Evolutionary conservation across 2,329 filamentous ascomycete genomes (phyloP), one percentile per base, ranked within the genome.

Genomic region (Exophiala viscosa): DNA sequence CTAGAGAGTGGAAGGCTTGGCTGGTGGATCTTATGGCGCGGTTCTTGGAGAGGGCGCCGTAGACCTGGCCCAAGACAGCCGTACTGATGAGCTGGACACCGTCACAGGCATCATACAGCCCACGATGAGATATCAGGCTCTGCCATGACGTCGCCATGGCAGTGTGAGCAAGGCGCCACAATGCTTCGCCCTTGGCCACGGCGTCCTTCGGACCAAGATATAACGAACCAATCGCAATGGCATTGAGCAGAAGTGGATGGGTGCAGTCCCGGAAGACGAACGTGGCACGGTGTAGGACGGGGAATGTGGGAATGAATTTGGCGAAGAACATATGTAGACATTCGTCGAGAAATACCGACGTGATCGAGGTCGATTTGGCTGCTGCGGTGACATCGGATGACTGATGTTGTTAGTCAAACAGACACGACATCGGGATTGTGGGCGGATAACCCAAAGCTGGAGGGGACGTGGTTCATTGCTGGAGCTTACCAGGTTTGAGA

Each of bases 291-390:
- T 75, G 72, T 13, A 75, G 58, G n/a, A 75, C 64, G 4, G 72
- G 73, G 48, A 75, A 75, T 1, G 71, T 74, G 2, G 73, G 73
- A 20, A 74, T 73, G 52, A 76, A 74, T 13, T 71, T 67, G 11
- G 67, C 66, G 49, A 75, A 76, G 60, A 75, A 76, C 71, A 75
- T 74, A 52, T 76, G 73, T 13, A 76, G 59, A 55, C 72, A 74
- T 56, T 73, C 70, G 48, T 75, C 73, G 6, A 76, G 63, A 34
- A 76, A 75, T 15, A 73, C 70, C 0, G 73, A 76, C 15, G 70
- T 75, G 14, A 75, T 68, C 2, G 70, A 73, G 1, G 66, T 73
- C 15, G 69, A 66, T 56, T 74, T 71, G 11, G 73, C 68, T 10
- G 70, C 72, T n/a, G 72, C 70, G 4, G 72, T 74, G 7, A 75